Conservation (phyloP, 2,329 filamentous ascomycete genomes). For the Fusarium falciforme region DNA sequence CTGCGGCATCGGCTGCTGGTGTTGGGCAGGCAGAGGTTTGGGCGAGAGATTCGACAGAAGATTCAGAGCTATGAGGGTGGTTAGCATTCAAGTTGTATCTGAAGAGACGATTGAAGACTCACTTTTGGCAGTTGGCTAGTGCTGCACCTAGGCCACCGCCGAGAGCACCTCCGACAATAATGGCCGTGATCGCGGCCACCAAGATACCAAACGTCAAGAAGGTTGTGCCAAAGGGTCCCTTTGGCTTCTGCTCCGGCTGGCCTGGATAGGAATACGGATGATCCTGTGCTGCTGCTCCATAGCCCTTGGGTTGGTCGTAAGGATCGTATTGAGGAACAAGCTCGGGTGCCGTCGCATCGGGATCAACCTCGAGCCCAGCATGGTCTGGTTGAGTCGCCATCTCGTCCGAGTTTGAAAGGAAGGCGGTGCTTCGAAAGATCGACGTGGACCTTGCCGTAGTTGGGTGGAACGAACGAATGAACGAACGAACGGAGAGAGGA, state of each 20-base stretch:
- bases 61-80: neutral
- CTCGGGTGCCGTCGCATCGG: neutral
- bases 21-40: neutral
- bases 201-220: neutral
- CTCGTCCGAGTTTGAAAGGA: neutral
- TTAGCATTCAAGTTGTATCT: neutral
- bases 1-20: neutral
- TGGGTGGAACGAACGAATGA: neutral
- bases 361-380: neutral
- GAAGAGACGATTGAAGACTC: neutral
- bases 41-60: neutral
- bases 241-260: neutral
- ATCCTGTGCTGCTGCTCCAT: neutral
- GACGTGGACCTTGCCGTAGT: neutral
- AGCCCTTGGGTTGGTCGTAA: neutral
- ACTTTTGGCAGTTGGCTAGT: constrained; percentile 14
- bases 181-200: constrained; percentile 1
- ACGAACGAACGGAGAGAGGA: neutral
- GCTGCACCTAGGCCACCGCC: constrained; percentile 29
- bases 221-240: constrained; percentile 3
- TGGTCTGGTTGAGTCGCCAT: neutral
- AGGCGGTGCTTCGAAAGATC: neutral
- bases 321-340: neutral
- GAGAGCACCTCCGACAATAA: constrained; percentile 9
- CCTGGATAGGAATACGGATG: neutral